phyloP scores from a whole-genome alignment of 306 rosid species.

The Boehmeria nivea region DNA sequence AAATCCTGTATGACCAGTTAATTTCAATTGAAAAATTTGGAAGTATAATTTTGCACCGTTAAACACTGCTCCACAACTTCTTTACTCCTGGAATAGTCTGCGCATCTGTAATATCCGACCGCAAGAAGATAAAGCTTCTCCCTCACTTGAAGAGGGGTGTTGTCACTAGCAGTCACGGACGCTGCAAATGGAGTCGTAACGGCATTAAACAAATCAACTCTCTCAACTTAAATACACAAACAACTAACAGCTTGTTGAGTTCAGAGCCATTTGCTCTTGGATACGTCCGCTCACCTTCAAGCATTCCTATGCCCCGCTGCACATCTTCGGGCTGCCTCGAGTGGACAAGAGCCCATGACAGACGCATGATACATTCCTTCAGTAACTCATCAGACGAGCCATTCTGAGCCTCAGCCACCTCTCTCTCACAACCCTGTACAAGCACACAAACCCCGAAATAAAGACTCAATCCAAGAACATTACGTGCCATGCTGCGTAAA shows the following conservation, averaged over 20 bases:
- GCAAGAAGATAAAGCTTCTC: slow-evolving; percentile 85
- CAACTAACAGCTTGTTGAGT: neutral
- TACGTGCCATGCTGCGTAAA: too few species aligned
- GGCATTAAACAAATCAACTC: neutral
- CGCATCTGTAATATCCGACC: slow-evolving; percentile 80
- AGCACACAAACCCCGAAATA: slow-evolving; percentile 30
- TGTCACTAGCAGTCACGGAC: slow-evolving; percentile 34
- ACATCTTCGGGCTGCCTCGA: slow-evolving; percentile 68
- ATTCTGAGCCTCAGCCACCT: slow-evolving; percentile 62
- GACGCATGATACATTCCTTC: slow-evolving; percentile 67
- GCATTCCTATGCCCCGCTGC: slow-evolving; percentile 95
- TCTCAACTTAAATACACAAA: neutral
- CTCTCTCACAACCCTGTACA: slow-evolving; percentile 77
- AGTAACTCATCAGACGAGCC: slow-evolving; percentile 44
- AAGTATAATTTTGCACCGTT: slow-evolving; percentile 37
- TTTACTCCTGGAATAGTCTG: slow-evolving; percentile 58
- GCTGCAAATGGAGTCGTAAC: slow-evolving; percentile 41
- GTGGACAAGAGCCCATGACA: slow-evolving; percentile 97
- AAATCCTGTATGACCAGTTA: too few species aligned
- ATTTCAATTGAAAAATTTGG: too few species aligned
- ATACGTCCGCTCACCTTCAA: slow-evolving; percentile 46
- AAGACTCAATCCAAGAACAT: neutral
- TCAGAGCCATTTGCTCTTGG: neutral
- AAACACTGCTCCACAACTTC: slow-evolving; percentile 67
- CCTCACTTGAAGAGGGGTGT: slow-evolving; percentile 50